These are phyloP conservation scores for Plantago lanceolata DNA, from an alignment of 305 asterid genomes.

Conservation along the genomic window DNA sequence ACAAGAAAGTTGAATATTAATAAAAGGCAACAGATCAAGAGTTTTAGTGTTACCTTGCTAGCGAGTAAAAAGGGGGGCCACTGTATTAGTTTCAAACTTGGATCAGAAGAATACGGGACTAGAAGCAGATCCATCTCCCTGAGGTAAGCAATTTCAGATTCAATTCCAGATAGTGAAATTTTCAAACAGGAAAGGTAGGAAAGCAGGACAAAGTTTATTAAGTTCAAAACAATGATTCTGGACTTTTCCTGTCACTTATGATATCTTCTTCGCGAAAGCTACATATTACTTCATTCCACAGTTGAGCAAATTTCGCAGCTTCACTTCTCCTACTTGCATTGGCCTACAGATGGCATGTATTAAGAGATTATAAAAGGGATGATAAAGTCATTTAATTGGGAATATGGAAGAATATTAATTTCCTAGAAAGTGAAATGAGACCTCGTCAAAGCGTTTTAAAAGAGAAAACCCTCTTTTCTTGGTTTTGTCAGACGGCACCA, in stretches of 20 bases:
- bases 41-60: constrained; percentile 62
- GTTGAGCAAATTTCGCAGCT: constrained; percentile 94
- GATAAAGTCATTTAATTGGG: constrained; percentile 18
- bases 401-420: constrained; percentile 23
- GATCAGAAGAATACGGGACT: constrained; percentile 95
- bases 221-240: constrained; percentile 11
- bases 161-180: constrained; percentile 26
- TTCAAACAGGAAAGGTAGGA: constrained; percentile 9
- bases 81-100: constrained; percentile 75
- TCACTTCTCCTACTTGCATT: constrained; percentile 77
- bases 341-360: constrained; percentile 41
- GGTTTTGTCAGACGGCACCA: constrained; percentile 75
- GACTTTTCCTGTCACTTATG: constrained; percentile 83
- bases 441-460: constrained; percentile 69
- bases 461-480: constrained; percentile 69
- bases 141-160: constrained; percentile 35
- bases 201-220: constrained; percentile 19
- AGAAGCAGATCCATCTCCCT: constrained; percentile 99
- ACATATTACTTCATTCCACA: constrained; percentile 94
- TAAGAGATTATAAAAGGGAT: constrained; percentile 20
- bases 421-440: constrained; percentile 29
- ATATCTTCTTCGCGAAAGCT: constrained; percentile 99
- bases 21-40: constrained; percentile 20
- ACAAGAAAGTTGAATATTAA: constrained; percentile 18
- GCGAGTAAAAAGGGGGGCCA: constrained; percentile 99